phyloP scores from a whole-genome alignment of 2,329 filamentous ascomycete species.

The Fusarium sp. region DNA sequence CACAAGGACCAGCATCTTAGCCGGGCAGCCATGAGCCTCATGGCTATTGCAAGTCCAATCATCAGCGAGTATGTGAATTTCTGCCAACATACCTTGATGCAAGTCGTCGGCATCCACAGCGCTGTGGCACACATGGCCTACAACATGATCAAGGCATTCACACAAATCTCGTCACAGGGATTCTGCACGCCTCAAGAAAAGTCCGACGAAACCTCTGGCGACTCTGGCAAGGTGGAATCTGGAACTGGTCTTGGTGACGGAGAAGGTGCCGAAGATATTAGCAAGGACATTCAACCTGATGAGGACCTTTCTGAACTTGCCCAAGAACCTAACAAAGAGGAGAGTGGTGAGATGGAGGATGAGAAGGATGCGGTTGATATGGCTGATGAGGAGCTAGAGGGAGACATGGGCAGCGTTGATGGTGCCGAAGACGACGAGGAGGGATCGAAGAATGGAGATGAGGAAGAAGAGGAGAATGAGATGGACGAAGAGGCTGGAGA shows the following conservation, averaged over 20 bases:
- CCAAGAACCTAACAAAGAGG: constrained; percentile 79
- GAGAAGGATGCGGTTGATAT: constrained; percentile 90
- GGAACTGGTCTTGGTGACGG: constrained; percentile 96
- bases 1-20: constrained; percentile 44
- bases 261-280: constrained; percentile 95
- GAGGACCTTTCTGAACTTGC: constrained; percentile 93
- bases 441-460: constrained; percentile 69
- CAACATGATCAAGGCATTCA: constrained; percentile 80
- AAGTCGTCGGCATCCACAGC: constrained; percentile 73
- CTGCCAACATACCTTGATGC: constrained; percentile 66
- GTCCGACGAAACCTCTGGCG: constrained; percentile 73
- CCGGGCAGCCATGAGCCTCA: constrained; percentile 47
- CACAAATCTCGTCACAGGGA: constrained; percentile 81
- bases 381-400: constrained; percentile 91
- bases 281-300: constrained; percentile 93
- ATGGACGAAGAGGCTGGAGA: constrained; percentile 92
- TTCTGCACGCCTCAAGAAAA: constrained; percentile 93
- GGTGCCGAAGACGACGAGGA: constrained; percentile 69
- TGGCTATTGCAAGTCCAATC: constrained; percentile 68
- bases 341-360: constrained; percentile 75
- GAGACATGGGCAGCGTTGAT: constrained; percentile 76
- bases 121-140: constrained; percentile 79
- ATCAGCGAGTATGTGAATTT: constrained; percentile 76
- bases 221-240: constrained; percentile 83
- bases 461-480: constrained; percentile 75